Conservation (phyloP, 768 basidiomycete species). For the Panaeolus cyanescens region DNA sequence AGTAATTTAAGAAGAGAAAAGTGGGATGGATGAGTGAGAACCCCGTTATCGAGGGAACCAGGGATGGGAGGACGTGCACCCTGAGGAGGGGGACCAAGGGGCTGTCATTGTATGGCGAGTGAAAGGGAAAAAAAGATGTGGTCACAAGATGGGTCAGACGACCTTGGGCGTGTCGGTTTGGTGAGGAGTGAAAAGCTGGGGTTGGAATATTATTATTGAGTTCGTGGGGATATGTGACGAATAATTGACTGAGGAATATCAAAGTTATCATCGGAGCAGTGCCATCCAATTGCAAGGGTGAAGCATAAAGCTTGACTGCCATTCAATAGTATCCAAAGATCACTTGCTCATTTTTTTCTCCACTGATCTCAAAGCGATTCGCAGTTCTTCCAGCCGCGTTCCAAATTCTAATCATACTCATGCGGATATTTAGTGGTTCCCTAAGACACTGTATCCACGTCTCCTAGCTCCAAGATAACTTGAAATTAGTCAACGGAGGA, state of each 20-base stretch:
- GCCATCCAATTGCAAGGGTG: neutral
- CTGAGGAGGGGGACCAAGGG: too few species aligned
- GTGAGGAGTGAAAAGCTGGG: neutral
- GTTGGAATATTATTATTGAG: neutral
- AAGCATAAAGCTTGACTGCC: too few species aligned
- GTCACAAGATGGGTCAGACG: too few species aligned
- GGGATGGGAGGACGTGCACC: neutral
- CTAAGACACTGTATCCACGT: neutral
- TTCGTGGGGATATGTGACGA: too few species aligned
- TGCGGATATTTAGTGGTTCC: neutral
- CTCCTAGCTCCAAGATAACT: neutral
- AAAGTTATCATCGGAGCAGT: too few species aligned
- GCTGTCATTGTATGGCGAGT: too few species aligned
- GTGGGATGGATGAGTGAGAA: constrained; percentile 2
- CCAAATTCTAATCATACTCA: neutral
- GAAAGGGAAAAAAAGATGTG: neutral
- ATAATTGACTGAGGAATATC: too few species aligned
- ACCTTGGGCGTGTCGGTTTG: neutral
- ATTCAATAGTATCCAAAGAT: too few species aligned
- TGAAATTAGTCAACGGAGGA: neutral
- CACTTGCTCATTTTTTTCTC: neutral
- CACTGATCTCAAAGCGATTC: neutral
- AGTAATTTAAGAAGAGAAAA: too few species aligned
- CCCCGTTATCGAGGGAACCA: neutral
- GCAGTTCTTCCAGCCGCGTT: neutral